Conservation (phyloP, 768 basidiomycete species). For the Trametes coccinea region DNA sequence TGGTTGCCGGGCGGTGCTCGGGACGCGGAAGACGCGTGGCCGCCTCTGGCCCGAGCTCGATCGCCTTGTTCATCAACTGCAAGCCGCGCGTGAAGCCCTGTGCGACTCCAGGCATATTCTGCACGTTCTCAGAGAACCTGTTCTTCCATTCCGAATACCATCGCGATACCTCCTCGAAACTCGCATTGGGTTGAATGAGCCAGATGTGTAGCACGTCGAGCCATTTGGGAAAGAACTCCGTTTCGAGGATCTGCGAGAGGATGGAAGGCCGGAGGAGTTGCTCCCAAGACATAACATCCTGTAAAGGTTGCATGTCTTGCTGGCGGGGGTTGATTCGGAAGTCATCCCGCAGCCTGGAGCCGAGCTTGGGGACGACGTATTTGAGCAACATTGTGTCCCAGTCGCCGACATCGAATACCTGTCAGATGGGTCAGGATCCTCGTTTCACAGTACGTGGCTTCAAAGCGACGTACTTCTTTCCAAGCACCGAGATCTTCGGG, state of each 20-base stretch:
- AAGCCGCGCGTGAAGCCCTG: conserved; percentile 86
- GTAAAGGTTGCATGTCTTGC: conserved; percentile 84
- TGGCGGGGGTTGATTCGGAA: conserved; percentile 90
- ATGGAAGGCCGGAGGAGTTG: conserved; percentile 71
- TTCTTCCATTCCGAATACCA: conserved; percentile 94
- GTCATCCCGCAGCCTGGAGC: conserved; percentile 74
- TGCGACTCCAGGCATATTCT: conserved; percentile 61
- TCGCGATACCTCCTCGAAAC: conserved; percentile 87
- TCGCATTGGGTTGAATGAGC: conserved; percentile 87
- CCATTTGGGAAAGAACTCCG: conserved; percentile 98
- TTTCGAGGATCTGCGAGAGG: conserved; percentile 81
- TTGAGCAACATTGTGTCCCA: conserved; percentile 94
- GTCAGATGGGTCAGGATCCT: background rate
- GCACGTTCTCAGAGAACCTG: conserved; percentile 71
- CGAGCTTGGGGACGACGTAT: conserved; percentile 90
- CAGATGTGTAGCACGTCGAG: conserved; percentile 87
- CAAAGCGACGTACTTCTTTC: conserved; percentile 63
- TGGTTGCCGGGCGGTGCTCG: conserved; percentile 46
- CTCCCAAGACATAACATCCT: conserved; percentile 77
- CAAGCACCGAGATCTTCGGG: conserved; percentile 78
- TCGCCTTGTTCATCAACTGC: conserved; percentile 93
- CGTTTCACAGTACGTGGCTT: background rate
- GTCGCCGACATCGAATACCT: conserved; percentile 77
- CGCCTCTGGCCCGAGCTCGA: conserved; percentile 81
- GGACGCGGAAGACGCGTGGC: conserved; percentile 67